Conservation (phyloP, 805 yeast genomes). For the Myxozyma udenii region DNA sequence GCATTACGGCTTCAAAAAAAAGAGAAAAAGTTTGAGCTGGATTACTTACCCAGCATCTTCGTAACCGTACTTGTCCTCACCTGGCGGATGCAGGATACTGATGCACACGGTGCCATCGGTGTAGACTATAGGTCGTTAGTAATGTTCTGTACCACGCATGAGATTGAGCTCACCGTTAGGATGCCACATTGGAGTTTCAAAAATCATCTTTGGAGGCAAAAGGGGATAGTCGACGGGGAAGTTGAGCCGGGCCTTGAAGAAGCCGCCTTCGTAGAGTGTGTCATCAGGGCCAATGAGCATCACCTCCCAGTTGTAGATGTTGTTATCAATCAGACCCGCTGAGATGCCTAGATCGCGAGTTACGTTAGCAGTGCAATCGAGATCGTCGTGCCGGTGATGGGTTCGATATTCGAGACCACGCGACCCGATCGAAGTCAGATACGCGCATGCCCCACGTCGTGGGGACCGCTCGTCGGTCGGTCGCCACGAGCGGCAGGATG, state of each 20-base stretch:
- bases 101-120: constrained; percentile 85
- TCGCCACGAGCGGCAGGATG: background rate
- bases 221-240: constrained; percentile 70
- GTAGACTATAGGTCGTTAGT: constrained; percentile 51
- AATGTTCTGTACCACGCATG: background rate
- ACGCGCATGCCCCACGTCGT: no score
- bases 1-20: background rate
- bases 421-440: no score
- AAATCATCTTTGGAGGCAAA: constrained; percentile 62
- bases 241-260: constrained; percentile 59
- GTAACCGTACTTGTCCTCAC: constrained; percentile 83
- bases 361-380: background rate
- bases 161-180: constrained; percentile 53
- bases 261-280: constrained; percentile 70
- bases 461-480: no score
- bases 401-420: background rate
- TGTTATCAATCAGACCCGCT: constrained; percentile 73
- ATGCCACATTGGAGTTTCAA: constrained; percentile 72
- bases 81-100: constrained; percentile 81
- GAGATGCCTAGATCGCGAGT: constrained; percentile 52
- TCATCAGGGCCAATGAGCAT: constrained; percentile 67
- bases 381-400: background rate
- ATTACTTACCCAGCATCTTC: constrained; percentile 60
- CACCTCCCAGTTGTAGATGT: constrained; percentile 57
- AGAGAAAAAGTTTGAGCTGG: background rate